phyloP scores from a whole-genome alignment of 164 flowering plant species.

The Cinnamomum micranthum region DNA sequence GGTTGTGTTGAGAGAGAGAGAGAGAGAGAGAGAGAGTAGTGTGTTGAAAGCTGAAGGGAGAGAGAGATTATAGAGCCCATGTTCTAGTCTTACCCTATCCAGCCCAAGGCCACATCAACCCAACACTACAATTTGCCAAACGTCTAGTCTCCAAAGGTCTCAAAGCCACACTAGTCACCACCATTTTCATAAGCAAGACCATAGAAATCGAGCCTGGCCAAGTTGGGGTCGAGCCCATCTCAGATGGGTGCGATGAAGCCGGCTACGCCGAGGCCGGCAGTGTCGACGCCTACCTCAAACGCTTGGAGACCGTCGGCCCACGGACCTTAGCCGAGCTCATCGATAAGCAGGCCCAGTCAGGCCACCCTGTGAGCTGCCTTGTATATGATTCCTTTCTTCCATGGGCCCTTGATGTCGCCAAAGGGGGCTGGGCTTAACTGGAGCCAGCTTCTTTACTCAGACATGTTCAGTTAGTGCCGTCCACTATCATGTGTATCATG shows the following conservation, averaged over 20 bases:
- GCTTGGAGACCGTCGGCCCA: constrained; percentile 5
- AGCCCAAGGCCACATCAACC: constrained; percentile 25
- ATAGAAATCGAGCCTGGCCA: constrained; percentile 4
- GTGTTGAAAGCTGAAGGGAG: background rate
- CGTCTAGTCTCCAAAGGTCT: constrained; percentile 15
- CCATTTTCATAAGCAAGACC: constrained; percentile 16
- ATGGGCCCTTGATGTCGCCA: constrained; percentile 19
- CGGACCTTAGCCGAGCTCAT: constrained; percentile 12
- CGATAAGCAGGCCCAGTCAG: background rate
- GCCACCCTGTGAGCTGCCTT: constrained; percentile 3
- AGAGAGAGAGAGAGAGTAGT: background rate
- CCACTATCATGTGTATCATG: constrained; percentile 10
- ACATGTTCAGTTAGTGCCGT: constrained; percentile 11
- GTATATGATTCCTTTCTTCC: constrained; percentile 12
- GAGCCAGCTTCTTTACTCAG: constrained; percentile 19
- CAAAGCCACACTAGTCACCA: constrained; percentile 20
- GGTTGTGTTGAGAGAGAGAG: background rate
- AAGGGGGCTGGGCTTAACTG: constrained; percentile 2
- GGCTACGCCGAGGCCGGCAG: constrained; percentile 1
- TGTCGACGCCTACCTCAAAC: background rate
- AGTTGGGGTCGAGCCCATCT: constrained; percentile 6
- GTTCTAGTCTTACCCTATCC: constrained; percentile 24
- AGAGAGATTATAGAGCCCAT: constrained; percentile 10
- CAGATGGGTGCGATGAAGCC: constrained; percentile 19
- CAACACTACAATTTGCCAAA: constrained; percentile 26